A percentile compares a stretch with the other conserved stretches of the same genome.
Evolutionary conservation across 1,284 basidiomycete species (phyloP).

Genomic region (Cystobasidium sp.): DNA sequence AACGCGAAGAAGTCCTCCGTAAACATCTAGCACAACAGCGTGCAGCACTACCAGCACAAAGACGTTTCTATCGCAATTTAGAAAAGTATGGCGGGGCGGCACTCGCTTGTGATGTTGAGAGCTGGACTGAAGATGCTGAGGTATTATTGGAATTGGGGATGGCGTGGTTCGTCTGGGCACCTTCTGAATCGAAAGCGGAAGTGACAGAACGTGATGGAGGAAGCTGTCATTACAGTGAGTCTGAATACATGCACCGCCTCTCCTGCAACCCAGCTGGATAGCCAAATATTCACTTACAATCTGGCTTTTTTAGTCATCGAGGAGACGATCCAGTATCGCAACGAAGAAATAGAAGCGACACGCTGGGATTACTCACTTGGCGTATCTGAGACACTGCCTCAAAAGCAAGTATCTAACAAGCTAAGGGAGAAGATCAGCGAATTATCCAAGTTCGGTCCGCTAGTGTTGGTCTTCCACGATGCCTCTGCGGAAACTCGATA

Average conservation of each 20-base stretch:
- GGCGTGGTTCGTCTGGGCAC: constrained; percentile 33
- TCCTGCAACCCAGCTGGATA: no score
- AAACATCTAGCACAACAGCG: constrained; percentile 16
- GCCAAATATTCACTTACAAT: not conserved
- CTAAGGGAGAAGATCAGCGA: constrained; percentile 24
- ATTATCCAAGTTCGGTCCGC: constrained; percentile 23
- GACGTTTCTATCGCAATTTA: constrained; percentile 27
- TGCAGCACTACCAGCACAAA: constrained; percentile 4
- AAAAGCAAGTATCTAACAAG: constrained; percentile 8
- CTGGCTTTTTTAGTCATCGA: constrained; percentile 26
- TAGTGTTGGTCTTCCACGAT: constrained; percentile 43
- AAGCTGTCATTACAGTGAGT: constrained; percentile 39
- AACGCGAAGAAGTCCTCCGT: constrained; percentile 12
- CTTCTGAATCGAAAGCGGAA: not conserved
- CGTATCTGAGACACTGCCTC: constrained; percentile 26
- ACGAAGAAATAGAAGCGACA: constrained; percentile 41
- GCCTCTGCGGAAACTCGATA: constrained; percentile 39
- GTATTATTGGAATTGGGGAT: constrained; percentile 39
- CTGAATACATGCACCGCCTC: not conserved
- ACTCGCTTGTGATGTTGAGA: constrained; percentile 41
- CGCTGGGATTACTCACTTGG: constrained; percentile 37
- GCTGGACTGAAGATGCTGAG: constrained; percentile 43
- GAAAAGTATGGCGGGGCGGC: constrained; percentile 29
- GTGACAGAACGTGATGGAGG: constrained; percentile 1
- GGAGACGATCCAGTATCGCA: constrained; percentile 38